Evolutionary conservation across 257 asterid genomes (phyloP), one percentile per base, ranked within the genome.

Genomic region (Anisodus acutangulus): DNA sequence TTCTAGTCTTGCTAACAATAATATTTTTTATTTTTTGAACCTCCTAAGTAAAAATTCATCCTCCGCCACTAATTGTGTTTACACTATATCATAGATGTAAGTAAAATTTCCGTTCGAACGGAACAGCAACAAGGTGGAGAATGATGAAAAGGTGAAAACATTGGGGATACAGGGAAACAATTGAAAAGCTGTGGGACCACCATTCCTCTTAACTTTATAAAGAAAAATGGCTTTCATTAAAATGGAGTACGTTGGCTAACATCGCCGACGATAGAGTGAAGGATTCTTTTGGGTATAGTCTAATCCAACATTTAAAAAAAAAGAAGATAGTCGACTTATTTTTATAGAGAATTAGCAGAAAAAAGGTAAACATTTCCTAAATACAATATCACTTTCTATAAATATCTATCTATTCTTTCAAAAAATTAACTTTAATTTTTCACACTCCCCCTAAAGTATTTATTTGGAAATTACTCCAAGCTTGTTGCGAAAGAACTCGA

Each of bases 401-500:
- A 31, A 31, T 31, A 31, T 31, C 35, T 31, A 31, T 31, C 35
- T 1, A 31, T 31, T 31, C 35, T 31, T 31, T 1, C 35, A 31
- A 31, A 31, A 31, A 31, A 31, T 1, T 31, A 31, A 31, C 35
- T 31, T 31, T 31, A 55, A 55, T 2, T 16, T 22, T 51, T 17
- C 31, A 78, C 47, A 78, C 47, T 53, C 66, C 66, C 66, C 67
- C 51, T 78, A 55, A 59, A 59, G 66, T 59, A 3, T 2, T 17
- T 59, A n/a, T 59, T 59, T 59, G 1, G n/a, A n/a, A 17, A 85
- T 9, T 8, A 80, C 4, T 1, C 85, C 76, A 80, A 80, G 68
- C 82, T 79, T 35, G 11, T 49, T n/a, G 1, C 35, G 22, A 5
- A 85, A 49, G 51, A 78, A 12, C 66, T 85, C 64, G 17, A 79